phyloP scores from a whole-genome alignment of 2,329 filamentous ascomycete species.

The Leptographium procerum region DNA sequence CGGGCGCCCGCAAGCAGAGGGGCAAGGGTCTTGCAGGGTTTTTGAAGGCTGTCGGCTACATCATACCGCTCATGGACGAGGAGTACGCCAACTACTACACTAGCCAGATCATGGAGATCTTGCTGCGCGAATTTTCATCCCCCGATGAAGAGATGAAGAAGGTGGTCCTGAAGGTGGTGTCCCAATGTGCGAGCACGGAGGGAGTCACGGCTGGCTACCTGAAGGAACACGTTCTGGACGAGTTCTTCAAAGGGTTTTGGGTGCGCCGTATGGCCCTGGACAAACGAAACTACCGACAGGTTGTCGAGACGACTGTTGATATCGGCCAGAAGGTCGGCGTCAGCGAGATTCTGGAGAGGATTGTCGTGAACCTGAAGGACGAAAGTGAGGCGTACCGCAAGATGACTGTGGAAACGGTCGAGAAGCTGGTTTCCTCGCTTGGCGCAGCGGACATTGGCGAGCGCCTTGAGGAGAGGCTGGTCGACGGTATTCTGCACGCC shows the following conservation, averaged over 20 bases:
- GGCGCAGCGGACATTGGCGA: conserved; percentile 91
- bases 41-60: conserved; percentile 93
- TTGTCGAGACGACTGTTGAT: conserved; percentile 96
- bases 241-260: conserved; percentile 99
- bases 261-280: conserved; percentile 93
- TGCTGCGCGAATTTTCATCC: conserved; percentile 89
- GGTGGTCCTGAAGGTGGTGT: conserved; percentile 93
- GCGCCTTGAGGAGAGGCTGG: conserved; percentile 81
- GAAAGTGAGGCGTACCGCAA: conserved; percentile 97
- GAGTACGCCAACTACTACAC: conserved; percentile 99
- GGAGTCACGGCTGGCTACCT: conserved; percentile 91
- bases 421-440: conserved; percentile 88
- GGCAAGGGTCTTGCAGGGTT: conserved; percentile 94
- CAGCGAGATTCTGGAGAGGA: conserved; percentile 83
- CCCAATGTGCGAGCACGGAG: conserved; percentile 86
- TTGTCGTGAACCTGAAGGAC: conserved; percentile 93
- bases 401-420: conserved; percentile 97
- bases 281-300: conserved; percentile 94
- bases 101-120: conserved; percentile 95
- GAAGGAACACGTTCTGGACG: conserved; percentile 86
- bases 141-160: conserved; percentile 99
- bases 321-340: conserved; percentile 97
- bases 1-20: conserved; percentile 86
- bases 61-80: conserved; percentile 98
- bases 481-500: conserved; percentile 88